Evolutionary conservation across 2,329 filamentous ascomycete species (phyloP), one percentile per base, ranked within the genome.

Genomic region (Stromatinia cepivora): DNA sequence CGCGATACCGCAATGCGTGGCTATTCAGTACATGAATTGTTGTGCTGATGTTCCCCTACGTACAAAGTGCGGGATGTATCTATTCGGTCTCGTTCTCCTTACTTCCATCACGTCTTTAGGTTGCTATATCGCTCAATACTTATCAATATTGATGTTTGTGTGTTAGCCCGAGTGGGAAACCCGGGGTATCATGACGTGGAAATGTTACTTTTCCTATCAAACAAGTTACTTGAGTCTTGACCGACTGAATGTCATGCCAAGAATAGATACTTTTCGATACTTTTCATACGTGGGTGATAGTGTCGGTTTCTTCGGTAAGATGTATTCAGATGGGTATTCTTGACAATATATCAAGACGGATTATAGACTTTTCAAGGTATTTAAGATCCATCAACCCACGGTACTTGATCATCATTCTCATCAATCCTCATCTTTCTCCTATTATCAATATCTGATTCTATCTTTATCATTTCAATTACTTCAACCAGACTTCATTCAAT

Each of bases 31-130:
- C 25, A 57, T 62, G 28, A 48, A 42, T 48, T 62, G 58, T 34
- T 63, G 59, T 11, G 34, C 54, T 39, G 45, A 50, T 59, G 11
- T 48, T 59, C 5, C n/a, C 31, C 54, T 67, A 61, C 65, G 54
- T 61, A 42, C 28, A 52, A 11, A 8, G 34, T 36, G 34, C 39
- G 36, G 56, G 17, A 46, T 53, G 45, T 53, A 39, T 50, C 56
- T 28, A 42, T 22, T 62, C 28, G 28, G 13, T 63, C 66, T 68
- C 46, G 45, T 62, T 53, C 57, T 63, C 46, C 66, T 68, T 62
- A 42, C 57, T 68, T 68, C 57, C 20, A 63, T 63, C 66, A 68
- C 36, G 46, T 34, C 66, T 68, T 63, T 28, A 31, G n/a, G 34
- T 52, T 54, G 20, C 34, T 25, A 45, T 53, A 63, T 61, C 56